Conservation (phyloP, 108 stramenopile species). For the Skeletonema grethae region DNA sequence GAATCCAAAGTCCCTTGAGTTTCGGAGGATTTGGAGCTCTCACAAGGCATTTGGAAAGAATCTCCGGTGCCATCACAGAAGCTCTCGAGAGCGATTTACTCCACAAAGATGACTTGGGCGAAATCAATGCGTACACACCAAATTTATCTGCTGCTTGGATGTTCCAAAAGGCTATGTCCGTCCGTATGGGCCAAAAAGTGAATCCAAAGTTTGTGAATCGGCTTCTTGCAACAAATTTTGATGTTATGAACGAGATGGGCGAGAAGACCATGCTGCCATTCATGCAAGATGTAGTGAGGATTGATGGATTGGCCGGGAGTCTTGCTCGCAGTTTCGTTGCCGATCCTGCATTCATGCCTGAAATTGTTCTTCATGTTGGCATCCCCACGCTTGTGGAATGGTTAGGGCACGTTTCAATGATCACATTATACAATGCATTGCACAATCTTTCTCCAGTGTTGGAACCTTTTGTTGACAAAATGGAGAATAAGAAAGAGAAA, state of each 20-base stretch:
- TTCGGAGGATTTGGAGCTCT: constrained; percentile 97
- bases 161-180: constrained; percentile 95
- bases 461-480: constrained; percentile 49
- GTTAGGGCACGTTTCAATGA: constrained; percentile 83
- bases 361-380: constrained; percentile 81
- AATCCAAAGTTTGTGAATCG: constrained; percentile 89
- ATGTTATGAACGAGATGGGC: constrained; percentile 87
- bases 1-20: constrained; percentile 93
- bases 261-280: constrained; percentile 75
- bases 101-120: constrained; percentile 79
- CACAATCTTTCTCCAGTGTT: constrained; percentile 53
- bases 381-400: constrained; percentile 76
- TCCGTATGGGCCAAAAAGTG: constrained; percentile 74
- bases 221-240: constrained; percentile 85
- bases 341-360: constrained; percentile 84
- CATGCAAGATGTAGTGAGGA: constrained; percentile 92
- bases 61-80: constrained; percentile 78
- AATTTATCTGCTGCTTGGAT: constrained; percentile 95
- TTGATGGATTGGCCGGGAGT: constrained; percentile 82
- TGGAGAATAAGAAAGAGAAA: constrained; percentile 34
- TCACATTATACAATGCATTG: constrained; percentile 65
- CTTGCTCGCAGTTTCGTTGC: constrained; percentile 69
- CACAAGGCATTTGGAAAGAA: constrained; percentile 86
- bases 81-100: constrained; percentile 82
- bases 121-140: constrained; percentile 93